phyloP scores from a whole-genome alignment of 345 rosid species.

The Noccaea caerulescens region DNA sequence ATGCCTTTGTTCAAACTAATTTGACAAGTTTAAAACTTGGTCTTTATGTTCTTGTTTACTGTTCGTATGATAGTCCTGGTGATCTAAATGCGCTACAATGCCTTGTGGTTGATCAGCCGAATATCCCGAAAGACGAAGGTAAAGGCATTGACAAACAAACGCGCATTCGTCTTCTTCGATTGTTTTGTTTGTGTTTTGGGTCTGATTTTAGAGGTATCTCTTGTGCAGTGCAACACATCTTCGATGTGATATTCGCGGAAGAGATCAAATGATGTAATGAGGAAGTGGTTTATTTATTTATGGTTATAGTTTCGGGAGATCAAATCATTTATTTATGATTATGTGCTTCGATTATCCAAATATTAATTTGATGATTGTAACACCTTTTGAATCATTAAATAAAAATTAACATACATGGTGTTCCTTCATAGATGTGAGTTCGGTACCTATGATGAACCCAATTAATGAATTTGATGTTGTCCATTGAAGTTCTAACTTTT shows the following conservation, averaged over 20 bases:
- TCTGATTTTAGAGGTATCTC: constrained; percentile 11
- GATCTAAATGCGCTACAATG: constrained; percentile 67
- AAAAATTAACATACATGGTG: too few relatives aligned
- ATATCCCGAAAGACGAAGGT: constrained; percentile 81
- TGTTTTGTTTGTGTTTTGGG: constrained; percentile 2
- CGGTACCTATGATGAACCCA: too few relatives aligned
- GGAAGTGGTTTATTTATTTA: background rate
- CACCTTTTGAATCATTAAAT: too few relatives aligned
- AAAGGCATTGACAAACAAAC: background rate
- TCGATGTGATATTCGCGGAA: constrained; percentile 65
- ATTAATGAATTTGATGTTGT: too few relatives aligned
- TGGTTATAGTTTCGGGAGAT: background rate
- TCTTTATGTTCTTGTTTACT: background rate
- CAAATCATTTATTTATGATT: background rate
- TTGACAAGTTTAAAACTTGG: background rate
- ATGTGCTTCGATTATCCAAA: too few relatives aligned
- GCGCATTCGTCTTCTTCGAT: background rate
- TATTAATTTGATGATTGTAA: too few relatives aligned
- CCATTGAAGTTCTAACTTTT: too few relatives aligned
- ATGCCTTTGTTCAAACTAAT: background rate
- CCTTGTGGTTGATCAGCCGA: constrained; percentile 83
- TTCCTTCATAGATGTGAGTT: too few relatives aligned
- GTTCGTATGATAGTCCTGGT: constrained; percentile 45
- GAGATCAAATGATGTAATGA: constrained; percentile 46
- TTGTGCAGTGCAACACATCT: constrained; percentile 61